These are phyloP conservation scores for Nitzschia putrida DNA, from an alignment of 108 stramenopile genomes.

Conservation along the genomic window DNA sequence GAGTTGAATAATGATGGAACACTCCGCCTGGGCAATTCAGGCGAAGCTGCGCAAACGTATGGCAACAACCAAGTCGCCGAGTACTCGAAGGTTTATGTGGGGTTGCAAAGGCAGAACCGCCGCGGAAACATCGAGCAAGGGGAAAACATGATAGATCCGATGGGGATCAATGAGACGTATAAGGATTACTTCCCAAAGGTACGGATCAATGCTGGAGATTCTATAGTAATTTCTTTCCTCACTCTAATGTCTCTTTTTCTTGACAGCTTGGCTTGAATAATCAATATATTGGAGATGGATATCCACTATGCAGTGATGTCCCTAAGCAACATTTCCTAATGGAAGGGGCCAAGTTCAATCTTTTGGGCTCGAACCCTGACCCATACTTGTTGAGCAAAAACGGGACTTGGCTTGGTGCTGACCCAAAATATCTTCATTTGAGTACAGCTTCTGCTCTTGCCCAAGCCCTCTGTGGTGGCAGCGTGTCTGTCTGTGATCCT, in stretches of 20 bases:
- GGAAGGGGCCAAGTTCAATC: conserved; percentile 52
- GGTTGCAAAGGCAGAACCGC: conserved; percentile 45
- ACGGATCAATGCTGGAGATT: no score
- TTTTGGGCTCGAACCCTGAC: conserved; percentile 45
- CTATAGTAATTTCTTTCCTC: no score
- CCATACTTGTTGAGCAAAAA: conserved; percentile 4
- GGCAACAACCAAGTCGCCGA: conserved; percentile 66
- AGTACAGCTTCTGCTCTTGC: conserved; percentile 11
- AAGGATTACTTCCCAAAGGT: conserved; percentile 74
- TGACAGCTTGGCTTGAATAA: conserved; percentile 39
- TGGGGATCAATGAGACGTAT: conserved; percentile 25
- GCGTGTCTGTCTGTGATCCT: conserved; percentile 7
- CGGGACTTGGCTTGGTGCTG: no score
- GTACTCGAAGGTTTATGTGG: conserved; percentile 39
- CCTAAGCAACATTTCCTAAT: conserved; percentile 54
- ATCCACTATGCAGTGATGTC: conserved; percentile 61
- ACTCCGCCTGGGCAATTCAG: conserved; percentile 31
- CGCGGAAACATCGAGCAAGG: conserved; percentile 53
- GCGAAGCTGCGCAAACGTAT: conserved; percentile 49
- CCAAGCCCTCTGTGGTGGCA: conserved; percentile 35
- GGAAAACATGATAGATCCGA: conserved; percentile 19
- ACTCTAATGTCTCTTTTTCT: no score
- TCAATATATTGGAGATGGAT: conserved; percentile 67
- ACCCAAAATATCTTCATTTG: no score
- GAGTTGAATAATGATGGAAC: conserved; percentile 70